A percentile compares a stretch with the other conserved stretches of the same genome.
Conservation (phyloP, 768 basidiomycete genomes). For the Sistotremastrum niveocremeum region DNA sequence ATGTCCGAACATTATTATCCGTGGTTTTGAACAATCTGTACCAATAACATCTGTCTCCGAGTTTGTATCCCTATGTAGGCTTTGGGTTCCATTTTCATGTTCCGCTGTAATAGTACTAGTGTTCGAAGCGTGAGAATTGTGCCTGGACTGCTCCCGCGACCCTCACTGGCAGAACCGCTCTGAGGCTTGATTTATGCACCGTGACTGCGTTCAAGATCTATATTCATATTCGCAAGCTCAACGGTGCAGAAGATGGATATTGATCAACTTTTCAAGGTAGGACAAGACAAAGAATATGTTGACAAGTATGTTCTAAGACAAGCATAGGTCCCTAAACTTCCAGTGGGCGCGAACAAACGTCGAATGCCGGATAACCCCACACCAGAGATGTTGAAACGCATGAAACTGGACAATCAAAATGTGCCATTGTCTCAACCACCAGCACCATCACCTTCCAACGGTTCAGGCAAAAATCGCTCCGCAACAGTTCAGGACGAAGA, state of each 20-base stretch:
- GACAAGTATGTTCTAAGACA: neutral
- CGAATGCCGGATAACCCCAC: conserved; percentile 67
- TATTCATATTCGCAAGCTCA: too few species aligned
- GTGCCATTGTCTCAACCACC: neutral
- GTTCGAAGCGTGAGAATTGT: too few species aligned
- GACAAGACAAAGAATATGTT: neutral
- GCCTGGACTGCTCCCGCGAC: too few species aligned
- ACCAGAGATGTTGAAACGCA: conserved; percentile 71
- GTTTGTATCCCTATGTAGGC: too few species aligned
- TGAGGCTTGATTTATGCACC: too few species aligned
- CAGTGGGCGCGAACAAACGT: conserved; percentile 50
- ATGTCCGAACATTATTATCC: conserved; percentile 79
- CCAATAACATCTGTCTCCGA: too few species aligned
- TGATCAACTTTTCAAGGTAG: conserved; percentile 16
- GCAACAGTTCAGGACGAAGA: conserved; percentile 46
- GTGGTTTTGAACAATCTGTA: conserved; percentile 46
- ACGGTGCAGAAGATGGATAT: conserved; percentile 11
- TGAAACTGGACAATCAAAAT: conserved; percentile 37
- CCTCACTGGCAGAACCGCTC: too few species aligned
- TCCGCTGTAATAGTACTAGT: too few species aligned
- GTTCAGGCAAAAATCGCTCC: conserved; percentile 21
- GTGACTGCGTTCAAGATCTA: too few species aligned
- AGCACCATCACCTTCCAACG: neutral
- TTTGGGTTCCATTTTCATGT: too few species aligned
- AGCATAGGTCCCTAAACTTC: conserved; percentile 51